These are phyloP conservation scores for Pseudozyma sp. DNA, from an alignment of 1,284 basidiomycete species.

Conservation along the genomic window DNA sequence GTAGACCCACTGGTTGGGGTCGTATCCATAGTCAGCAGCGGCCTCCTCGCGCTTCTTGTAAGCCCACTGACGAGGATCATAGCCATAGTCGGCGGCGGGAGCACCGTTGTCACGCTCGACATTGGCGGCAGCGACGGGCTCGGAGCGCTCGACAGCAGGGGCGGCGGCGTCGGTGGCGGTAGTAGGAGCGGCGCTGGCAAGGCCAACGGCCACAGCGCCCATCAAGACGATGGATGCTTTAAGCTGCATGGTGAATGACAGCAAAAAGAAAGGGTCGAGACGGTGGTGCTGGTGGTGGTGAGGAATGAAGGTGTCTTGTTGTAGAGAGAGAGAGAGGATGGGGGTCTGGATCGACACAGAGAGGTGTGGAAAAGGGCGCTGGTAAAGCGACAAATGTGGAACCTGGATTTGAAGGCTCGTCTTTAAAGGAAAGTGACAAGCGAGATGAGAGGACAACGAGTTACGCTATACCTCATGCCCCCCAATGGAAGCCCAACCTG, in stretches of 20 bases:
- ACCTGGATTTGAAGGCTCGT: slow-evolving; percentile 1
- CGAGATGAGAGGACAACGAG: neutral
- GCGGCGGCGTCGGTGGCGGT: slow-evolving; percentile 9
- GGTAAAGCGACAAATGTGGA: slow-evolving; percentile 4
- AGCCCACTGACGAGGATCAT: slow-evolving; percentile 7
- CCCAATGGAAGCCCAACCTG: slow-evolving; percentile 7
- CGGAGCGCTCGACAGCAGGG: slow-evolving; percentile 33
- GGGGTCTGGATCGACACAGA: slow-evolving; percentile 7
- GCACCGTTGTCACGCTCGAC: slow-evolving; percentile 31
- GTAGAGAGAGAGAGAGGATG: neutral
- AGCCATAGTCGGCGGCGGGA: slow-evolving; percentile 12
- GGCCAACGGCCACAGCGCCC: slow-evolving; percentile 33
- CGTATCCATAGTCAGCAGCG: slow-evolving; percentile 21
- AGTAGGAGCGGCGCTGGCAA: slow-evolving; percentile 36
- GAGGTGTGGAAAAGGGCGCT: neutral
- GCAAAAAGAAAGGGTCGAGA: neutral
- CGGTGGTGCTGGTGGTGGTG: slow-evolving; percentile 2
- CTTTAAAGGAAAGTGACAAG: slow-evolving; percentile 15
- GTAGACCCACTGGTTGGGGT: slow-evolving; percentile 20
- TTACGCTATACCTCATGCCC: slow-evolving; percentile 20
- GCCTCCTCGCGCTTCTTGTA: slow-evolving; percentile 20
- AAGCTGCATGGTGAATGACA: slow-evolving; percentile 32
- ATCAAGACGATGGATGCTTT: slow-evolving; percentile 37
- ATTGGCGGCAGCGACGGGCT: slow-evolving; percentile 14
- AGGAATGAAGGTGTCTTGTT: neutral